Percentiles rank a stretch among this genome's conserved stretches.
Conservation (phyloP, 140 eudicot genomes). For the Bidens hawaiensis region DNA sequence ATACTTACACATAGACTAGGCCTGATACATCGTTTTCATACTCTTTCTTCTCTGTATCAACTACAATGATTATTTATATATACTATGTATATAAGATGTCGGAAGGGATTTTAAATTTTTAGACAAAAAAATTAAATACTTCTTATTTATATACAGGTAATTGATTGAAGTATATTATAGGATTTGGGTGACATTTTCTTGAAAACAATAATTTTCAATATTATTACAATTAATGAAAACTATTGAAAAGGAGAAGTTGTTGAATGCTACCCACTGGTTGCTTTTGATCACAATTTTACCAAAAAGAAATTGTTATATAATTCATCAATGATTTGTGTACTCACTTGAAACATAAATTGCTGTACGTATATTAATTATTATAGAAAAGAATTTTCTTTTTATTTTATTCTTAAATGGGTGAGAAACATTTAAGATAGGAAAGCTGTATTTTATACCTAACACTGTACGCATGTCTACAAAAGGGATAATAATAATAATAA, state of each 20-base stretch:
- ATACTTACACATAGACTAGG: too few relatives aligned
- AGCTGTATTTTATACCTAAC: slow-evolving; percentile 22
- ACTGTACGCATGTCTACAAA: slow-evolving; percentile 10
- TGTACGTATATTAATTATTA: slow-evolving; percentile 8
- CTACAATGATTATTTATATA: not conserved
- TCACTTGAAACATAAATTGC: slow-evolving; percentile 23
- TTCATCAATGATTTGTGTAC: slow-evolving; percentile 12
- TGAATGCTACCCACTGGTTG: slow-evolving; percentile 22
- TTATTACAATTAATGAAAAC: slow-evolving; percentile 12
- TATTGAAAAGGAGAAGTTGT: slow-evolving; percentile 22
- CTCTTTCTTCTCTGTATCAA: too few relatives aligned
- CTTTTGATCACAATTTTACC: slow-evolving; percentile 14
- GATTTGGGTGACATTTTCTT: not conserved
- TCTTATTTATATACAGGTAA: not conserved
- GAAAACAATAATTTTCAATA: not conserved
- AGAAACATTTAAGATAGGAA: slow-evolving; percentile 16
- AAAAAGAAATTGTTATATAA: slow-evolving; percentile 4
- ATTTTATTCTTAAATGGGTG: slow-evolving; percentile 24
- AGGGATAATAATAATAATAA: not conserved
- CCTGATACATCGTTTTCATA: too few relatives aligned
- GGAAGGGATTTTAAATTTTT: too few relatives aligned
- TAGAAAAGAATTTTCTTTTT: not conserved
- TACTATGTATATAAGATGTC: too few relatives aligned
- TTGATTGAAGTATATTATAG: too few relatives aligned
- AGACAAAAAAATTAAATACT: not conserved